Evolutionary conservation across 2,329 filamentous ascomycete genomes (phyloP), one percentile per base, ranked within the genome.

Genomic region (Penicillium polonicum): DNA sequence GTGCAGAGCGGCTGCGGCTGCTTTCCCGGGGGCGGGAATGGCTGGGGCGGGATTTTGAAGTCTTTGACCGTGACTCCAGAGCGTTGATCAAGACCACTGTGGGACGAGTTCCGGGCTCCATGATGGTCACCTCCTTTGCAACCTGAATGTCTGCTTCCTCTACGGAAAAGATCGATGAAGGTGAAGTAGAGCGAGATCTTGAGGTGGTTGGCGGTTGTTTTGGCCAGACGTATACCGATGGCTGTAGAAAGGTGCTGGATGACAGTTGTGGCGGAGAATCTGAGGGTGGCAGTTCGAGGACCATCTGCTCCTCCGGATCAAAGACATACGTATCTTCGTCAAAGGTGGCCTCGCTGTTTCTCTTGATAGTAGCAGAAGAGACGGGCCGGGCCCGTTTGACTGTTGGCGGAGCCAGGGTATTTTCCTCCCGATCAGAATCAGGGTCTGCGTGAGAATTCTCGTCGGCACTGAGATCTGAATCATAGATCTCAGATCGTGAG

Each of bases 291-390:
- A 74, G 59, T 55, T 73, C 72, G 8, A 74, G 63, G 12, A 74
- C 65, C 50, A 72, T 59, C 12, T 71, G 65, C 19, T 72, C 68
- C 27, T 73, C 71, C 4, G 66, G 63, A 23, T 73, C 71, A 44
- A 72, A 71, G 21, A 71, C 66, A 41, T 68, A 70, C 2, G 71
- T 60, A 36, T 71, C 68, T 17, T 69, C 68, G 17, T 58, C 65
- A 31, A 73, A 74, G 4, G 68, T 72, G 2, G 67, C 63, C 52
- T 54, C 63, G 44, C 72, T 73, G 46, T 60, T 71, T 41, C 71
- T 69, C 63, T 74, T 74, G 46, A 74, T 58, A 0, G 71, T 74
- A 23, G 72, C 71, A 55, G 73, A 68, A 1, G 72, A 74, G 27
- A 74, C 69, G 1, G 72, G 71, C 5, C 72, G 66, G 21, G 69